A percentile compares a stretch with the other conserved stretches of the same genome.
Evolutionary conservation across 73 alveolate species (phyloP).

Genomic region (Symbiodinium pilosum): DNA sequence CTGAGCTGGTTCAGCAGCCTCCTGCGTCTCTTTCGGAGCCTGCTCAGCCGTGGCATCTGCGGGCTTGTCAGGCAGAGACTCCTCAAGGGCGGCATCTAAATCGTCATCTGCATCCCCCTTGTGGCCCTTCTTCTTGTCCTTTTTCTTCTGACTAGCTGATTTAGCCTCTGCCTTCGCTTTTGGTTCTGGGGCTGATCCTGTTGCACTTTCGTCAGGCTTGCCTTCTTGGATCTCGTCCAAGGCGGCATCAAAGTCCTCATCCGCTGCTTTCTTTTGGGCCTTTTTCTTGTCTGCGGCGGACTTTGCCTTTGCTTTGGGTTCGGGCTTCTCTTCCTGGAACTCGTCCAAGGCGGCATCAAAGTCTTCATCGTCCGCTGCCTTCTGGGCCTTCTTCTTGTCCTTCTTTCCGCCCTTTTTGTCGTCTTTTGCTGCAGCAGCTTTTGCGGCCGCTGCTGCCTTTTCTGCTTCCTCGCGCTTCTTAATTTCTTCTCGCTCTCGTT

Average conservation of each 20-base stretch:
- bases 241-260: constrained; percentile 53
- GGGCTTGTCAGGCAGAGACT: background rate
- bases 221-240: constrained; percentile 26
- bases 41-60: background rate
- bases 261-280: background rate
- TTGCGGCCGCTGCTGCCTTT: constrained; percentile 29
- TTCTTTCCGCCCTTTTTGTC: constrained; percentile 14
- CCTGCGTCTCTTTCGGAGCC: background rate
- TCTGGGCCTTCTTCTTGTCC: constrained; percentile 18
- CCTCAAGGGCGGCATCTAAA: constrained; percentile 51
- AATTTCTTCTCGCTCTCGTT: constrained; percentile 37
- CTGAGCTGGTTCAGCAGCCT: constrained; percentile 35
- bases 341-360: constrained; percentile 61
- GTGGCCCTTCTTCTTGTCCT: constrained; percentile 54
- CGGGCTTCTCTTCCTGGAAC: constrained; percentile 94
- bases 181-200: background rate
- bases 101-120: constrained; percentile 32
- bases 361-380: background rate
- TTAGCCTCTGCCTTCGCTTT: constrained; percentile 4
- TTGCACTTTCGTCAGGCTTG: background rate
- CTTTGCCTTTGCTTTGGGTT: constrained; percentile 76
- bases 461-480: constrained; percentile 18
- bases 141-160: constrained; percentile 32
- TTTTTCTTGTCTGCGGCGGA: background rate
- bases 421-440: background rate